phyloP scores from a whole-genome alignment of 2,329 filamentous ascomycete genomes.

The Calycina herbarum region DNA sequence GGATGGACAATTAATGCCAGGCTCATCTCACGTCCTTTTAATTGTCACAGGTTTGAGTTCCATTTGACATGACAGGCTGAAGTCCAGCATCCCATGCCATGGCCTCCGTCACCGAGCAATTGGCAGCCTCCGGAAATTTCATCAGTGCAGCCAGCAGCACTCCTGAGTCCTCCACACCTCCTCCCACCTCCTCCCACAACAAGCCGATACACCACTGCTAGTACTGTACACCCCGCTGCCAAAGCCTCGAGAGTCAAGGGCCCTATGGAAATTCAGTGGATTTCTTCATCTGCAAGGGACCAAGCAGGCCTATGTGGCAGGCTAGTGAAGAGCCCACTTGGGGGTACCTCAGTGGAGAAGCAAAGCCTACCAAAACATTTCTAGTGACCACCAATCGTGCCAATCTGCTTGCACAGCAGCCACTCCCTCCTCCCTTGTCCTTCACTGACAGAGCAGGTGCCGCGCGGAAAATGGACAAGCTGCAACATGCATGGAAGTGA shows the following conservation, averaged over 20 bases:
- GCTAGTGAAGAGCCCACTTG: not conserved
- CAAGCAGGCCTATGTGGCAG: not conserved
- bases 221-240: too few species aligned
- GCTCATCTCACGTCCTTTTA: too few species aligned
- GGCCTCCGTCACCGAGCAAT: not conserved
- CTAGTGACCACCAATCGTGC: not conserved
- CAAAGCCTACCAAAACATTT: not conserved
- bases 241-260: not conserved
- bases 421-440: not conserved
- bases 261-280: not conserved
- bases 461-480: not conserved
- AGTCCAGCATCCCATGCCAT: too few species aligned
- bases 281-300: not conserved
- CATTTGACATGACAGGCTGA: too few species aligned
- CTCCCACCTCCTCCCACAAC: too few species aligned
- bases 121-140: not conserved
- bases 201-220: not conserved
- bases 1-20: too few species aligned
- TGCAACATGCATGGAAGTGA: not conserved
- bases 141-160: not conserved
- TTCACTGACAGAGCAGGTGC: not conserved
- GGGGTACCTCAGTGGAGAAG: not conserved
- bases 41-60: too few species aligned
- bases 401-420: not conserved
- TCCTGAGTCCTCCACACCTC: not conserved